Conservation (phyloP, 257 asterid species). For the Solanum appendiculatum region DNA sequence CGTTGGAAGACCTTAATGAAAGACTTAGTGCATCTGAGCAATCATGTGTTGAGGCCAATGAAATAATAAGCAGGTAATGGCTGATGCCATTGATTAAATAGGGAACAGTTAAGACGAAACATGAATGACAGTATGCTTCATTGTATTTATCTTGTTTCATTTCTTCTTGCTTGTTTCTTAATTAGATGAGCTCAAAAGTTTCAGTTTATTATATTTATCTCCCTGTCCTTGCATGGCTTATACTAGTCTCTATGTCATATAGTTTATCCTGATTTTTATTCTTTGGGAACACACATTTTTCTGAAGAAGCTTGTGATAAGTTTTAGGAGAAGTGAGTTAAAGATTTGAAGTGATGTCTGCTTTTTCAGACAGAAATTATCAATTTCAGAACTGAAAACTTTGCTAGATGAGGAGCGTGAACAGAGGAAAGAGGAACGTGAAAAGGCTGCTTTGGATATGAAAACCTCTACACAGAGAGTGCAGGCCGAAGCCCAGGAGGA, state of each 20-base stretch:
- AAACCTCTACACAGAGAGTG: constrained; percentile 59
- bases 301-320: background rate
- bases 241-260: background rate
- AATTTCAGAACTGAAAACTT: constrained; percentile 62
- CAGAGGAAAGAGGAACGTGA: constrained; percentile 90
- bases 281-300: background rate
- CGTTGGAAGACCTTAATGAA: constrained; percentile 63
- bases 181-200: background rate
- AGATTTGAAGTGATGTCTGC: constrained; percentile 2
- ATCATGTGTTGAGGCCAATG: constrained; percentile 87
- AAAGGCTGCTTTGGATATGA: constrained; percentile 63
- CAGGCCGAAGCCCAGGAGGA: constrained; percentile 88
- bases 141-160: background rate
- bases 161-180: background rate
- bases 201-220: background rate
- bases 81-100: background rate
- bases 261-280: background rate
- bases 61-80: constrained; percentile 73
- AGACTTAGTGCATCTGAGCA: constrained; percentile 70
- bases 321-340: background rate
- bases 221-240: background rate
- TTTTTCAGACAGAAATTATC: constrained; percentile 80
- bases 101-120: background rate
- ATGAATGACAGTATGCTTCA: background rate
- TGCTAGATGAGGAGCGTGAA: constrained; percentile 87